Evolutionary conservation across 1,284 basidiomycete species (phyloP).

Genomic region (Cryptococcus depauperatus): DNA sequence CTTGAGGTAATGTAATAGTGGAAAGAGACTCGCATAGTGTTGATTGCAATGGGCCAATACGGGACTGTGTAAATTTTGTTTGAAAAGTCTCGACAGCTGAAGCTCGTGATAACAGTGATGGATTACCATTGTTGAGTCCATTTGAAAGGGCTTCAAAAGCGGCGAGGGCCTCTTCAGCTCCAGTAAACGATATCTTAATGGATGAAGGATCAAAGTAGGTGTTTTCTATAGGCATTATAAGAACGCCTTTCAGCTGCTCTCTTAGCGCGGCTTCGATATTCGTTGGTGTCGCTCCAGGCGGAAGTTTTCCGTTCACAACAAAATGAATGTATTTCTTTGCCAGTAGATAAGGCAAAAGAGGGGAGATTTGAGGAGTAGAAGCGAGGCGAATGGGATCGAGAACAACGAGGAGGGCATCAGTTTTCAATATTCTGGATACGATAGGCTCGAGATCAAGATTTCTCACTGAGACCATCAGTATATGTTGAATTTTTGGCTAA

Average conservation of each 20-base stretch:
- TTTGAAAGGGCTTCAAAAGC: constrained; percentile 29
- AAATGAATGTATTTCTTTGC: constrained; percentile 20
- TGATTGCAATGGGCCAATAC: constrained; percentile 28
- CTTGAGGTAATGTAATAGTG: constrained; percentile 7
- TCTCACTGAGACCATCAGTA: background rate
- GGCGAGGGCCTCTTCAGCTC: constrained; percentile 26
- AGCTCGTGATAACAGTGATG: constrained; percentile 5
- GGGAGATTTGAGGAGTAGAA: constrained; percentile 13
- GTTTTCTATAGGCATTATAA: constrained; percentile 1
- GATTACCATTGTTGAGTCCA: constrained; percentile 13
- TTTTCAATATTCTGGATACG: constrained; percentile 13
- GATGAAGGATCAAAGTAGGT: background rate
- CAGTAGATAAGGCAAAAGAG: constrained; percentile 18
- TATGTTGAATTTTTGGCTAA: background rate
- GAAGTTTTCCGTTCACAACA: constrained; percentile 33
- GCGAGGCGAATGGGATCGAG: constrained; percentile 37
- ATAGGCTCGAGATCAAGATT: constrained; percentile 4
- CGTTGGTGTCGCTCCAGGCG: constrained; percentile 15
- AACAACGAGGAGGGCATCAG: constrained; percentile 36
- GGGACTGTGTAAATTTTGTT: constrained; percentile 29
- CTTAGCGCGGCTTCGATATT: constrained; percentile 13
- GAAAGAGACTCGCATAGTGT: constrained; percentile 10
- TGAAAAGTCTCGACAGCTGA: constrained; percentile 35
- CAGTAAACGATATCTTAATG: constrained; percentile 20
- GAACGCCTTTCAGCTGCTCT: constrained; percentile 14